Evolutionary conservation across 2,329 filamentous ascomycete genomes (phyloP).

Genomic region (Madurella mycetomatis): DNA sequence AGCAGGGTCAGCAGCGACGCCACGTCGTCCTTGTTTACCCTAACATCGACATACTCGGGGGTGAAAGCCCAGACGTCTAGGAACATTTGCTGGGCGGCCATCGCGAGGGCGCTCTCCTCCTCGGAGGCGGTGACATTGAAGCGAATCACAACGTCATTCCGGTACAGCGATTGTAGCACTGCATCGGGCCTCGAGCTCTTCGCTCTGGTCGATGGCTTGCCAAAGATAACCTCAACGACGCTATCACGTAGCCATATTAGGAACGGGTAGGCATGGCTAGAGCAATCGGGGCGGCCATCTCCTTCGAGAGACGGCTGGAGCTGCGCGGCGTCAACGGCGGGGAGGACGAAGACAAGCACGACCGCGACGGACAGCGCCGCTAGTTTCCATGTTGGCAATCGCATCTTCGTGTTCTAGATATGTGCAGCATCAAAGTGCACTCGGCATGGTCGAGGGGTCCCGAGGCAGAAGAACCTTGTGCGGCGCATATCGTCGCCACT

Average conservation of each 20-base stretch:
- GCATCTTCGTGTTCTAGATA: slow-evolving; percentile 21
- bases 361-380: slow-evolving; percentile 13
- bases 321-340: slow-evolving; percentile 15
- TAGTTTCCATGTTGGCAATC: slow-evolving; percentile 11
- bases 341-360: slow-evolving; percentile 13
- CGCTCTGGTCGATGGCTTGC: slow-evolving; percentile 36
- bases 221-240: slow-evolving; percentile 48
- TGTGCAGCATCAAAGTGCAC: slow-evolving; percentile 4
- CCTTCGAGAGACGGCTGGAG: slow-evolving; percentile 16
- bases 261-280: slow-evolving; percentile 39
- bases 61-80: slow-evolving; percentile 90
- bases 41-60: slow-evolving; percentile 77
- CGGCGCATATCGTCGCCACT: neutral
- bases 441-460: neutral
- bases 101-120: slow-evolving; percentile 67
- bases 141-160: slow-evolving; percentile 79
- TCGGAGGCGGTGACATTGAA: slow-evolving; percentile 70
- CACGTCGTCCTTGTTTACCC: slow-evolving; percentile 70
- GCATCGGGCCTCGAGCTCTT: slow-evolving; percentile 28
- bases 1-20: slow-evolving; percentile 74
- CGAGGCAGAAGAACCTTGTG: neutral
- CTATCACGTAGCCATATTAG: slow-evolving; percentile 49
- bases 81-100: slow-evolving; percentile 69
- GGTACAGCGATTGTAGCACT: slow-evolving; percentile 48
- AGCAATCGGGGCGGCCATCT: slow-evolving; percentile 13